Evolutionary conservation across 768 basidiomycete species (phyloP).

Genomic region (Lactifluus subvellereus): DNA sequence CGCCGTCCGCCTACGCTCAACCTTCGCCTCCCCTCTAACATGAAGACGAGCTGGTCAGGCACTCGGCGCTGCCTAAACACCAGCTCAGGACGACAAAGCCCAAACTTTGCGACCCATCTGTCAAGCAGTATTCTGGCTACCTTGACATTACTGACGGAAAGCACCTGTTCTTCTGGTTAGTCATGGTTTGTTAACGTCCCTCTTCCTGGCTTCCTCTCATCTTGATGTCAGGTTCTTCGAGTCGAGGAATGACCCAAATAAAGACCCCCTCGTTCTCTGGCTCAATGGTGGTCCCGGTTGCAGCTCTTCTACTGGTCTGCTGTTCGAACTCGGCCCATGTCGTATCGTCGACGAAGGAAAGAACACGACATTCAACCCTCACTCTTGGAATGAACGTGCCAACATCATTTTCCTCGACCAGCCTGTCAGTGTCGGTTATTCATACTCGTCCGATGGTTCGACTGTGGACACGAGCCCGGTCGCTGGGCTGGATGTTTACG

Average conservation of each 20-base stretch:
- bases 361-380: constrained; percentile 64
- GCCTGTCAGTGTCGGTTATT: constrained; percentile 87
- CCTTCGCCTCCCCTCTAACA: not conserved
- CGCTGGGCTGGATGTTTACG: constrained; percentile 86
- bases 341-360: constrained; percentile 33
- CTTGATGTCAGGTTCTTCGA: constrained; percentile 75
- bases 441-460: constrained; percentile 71
- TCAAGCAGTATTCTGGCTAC: constrained; percentile 52
- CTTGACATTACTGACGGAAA: constrained; percentile 50
- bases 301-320: constrained; percentile 28
- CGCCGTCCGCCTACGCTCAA: not conserved
- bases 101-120: constrained; percentile 44
- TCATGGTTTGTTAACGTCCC: not conserved
- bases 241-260: constrained; percentile 61
- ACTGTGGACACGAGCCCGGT: constrained; percentile 75
- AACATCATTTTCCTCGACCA: constrained; percentile 75
- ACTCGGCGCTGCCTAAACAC: constrained; percentile 35
- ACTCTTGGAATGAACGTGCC: constrained; percentile 81
- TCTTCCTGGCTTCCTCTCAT: not conserved
- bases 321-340: constrained; percentile 25
- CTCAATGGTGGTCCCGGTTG: constrained; percentile 65
- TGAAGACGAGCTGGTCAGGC: constrained; percentile 38
- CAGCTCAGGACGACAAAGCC: constrained; percentile 39
- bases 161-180: constrained; percentile 57
- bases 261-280: constrained; percentile 86